These are phyloP conservation scores for Fusarium subglutinans DNA, from an alignment of 2,329 filamentous ascomycete genomes.

Conservation along the genomic window DNA sequence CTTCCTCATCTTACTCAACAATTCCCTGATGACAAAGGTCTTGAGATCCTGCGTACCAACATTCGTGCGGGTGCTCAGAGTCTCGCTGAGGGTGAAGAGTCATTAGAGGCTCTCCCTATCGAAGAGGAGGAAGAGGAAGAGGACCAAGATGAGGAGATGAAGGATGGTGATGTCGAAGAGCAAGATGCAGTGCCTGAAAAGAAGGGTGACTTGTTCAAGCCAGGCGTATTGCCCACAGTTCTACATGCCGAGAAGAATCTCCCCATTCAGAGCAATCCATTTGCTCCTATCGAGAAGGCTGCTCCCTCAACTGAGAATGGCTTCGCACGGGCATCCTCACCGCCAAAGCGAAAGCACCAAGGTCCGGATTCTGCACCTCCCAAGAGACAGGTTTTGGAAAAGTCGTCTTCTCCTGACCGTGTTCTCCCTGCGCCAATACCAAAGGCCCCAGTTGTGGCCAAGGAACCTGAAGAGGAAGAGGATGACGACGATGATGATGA, in stretches of 20 bases:
- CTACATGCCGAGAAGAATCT: constrained; percentile 38
- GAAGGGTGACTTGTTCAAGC: constrained; percentile 31
- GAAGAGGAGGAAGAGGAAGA: constrained; percentile 50
- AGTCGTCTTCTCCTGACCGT: constrained; percentile 34
- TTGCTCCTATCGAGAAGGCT: constrained; percentile 41
- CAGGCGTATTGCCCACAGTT: constrained; percentile 28
- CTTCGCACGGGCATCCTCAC: constrained; percentile 38
- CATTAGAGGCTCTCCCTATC: constrained; percentile 36
- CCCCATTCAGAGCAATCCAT: constrained; percentile 50
- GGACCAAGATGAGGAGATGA: constrained; percentile 50
- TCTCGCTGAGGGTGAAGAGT: constrained; percentile 31
- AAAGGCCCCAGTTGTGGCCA: constrained; percentile 35
- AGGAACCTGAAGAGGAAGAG: constrained; percentile 37
- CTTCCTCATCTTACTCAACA: constrained; percentile 79
- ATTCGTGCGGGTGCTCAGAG: constrained; percentile 54
- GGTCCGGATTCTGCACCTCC: constrained; percentile 47
- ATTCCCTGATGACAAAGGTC: constrained; percentile 68
- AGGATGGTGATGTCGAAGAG: constrained; percentile 51
- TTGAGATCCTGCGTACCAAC: constrained; percentile 76
- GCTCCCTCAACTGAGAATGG: constrained; percentile 14
- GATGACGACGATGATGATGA: constrained; percentile 57
- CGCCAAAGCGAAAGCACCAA: constrained; percentile 53
- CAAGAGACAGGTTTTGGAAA: constrained; percentile 55
- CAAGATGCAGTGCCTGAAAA: constrained; percentile 42
- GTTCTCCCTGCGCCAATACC: constrained; percentile 14